phyloP scores from a whole-genome alignment of 805 yeast genomes.

The Tetrapisispora iriomotensis region DNA sequence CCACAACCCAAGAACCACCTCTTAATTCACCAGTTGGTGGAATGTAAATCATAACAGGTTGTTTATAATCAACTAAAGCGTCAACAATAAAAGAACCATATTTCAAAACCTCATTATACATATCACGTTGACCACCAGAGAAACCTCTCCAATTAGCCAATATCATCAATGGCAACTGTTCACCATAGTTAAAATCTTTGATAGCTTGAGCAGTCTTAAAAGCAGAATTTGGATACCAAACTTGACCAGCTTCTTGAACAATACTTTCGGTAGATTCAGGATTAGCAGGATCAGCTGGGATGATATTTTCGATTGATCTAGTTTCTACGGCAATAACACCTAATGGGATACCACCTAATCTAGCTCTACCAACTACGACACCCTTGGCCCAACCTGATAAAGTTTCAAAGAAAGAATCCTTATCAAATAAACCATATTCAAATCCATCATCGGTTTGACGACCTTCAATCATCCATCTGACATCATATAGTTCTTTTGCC shows the following conservation, averaged over 20 bases:
- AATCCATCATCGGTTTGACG: slow-evolving; percentile 59
- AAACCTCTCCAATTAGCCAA: slow-evolving; percentile 99
- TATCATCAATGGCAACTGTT: slow-evolving; percentile 93
- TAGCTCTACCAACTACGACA: slow-evolving; percentile 97
- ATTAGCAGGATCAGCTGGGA: slow-evolving; percentile 98
- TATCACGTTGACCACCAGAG: slow-evolving; percentile 99
- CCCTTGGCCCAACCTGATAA: slow-evolving; percentile 98
- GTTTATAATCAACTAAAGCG: slow-evolving; percentile 90
- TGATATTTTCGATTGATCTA: slow-evolving; percentile 74
- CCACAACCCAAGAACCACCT: slow-evolving; percentile 99
- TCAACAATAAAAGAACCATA: slow-evolving; percentile 96
- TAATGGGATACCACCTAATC: slow-evolving; percentile 96
- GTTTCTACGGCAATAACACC: slow-evolving; percentile 98
- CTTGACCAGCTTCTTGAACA: slow-evolving; percentile 96
- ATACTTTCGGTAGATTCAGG: slow-evolving; percentile 83
- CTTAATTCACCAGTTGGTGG: slow-evolving; percentile 98
- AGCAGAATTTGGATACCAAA: slow-evolving; percentile 99
- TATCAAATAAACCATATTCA: slow-evolving; percentile 86
- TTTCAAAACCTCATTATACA: slow-evolving; percentile 96
- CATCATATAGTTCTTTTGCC: slow-evolving; percentile 70
- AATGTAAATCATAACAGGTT: slow-evolving; percentile 92
- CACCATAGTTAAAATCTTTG: slow-evolving; percentile 95
- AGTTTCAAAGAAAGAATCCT: slow-evolving; percentile 89
- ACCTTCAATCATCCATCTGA: slow-evolving; percentile 91
- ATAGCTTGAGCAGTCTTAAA: slow-evolving; percentile 99